phyloP scores from a whole-genome alignment of 1,139 yeast genomes.

The Sugiyamaella sp. region DNA sequence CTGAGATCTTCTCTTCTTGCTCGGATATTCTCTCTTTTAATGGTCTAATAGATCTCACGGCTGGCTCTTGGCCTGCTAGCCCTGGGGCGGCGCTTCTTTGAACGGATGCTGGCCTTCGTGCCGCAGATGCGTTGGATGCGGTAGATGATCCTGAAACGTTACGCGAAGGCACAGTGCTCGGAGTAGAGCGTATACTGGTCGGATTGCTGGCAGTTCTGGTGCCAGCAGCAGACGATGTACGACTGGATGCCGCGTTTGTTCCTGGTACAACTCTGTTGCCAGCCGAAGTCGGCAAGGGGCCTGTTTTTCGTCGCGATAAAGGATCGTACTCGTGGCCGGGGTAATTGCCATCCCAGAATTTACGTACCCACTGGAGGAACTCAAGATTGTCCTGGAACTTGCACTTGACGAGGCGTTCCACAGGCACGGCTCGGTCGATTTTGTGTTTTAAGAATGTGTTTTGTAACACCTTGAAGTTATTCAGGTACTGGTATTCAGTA shows the following conservation, averaged over 20 bases:
- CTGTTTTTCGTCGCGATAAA: conserved; percentile 51
- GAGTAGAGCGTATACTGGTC: conserved; percentile 1
- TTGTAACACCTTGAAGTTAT: conserved; percentile 85
- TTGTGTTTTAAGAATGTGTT: conserved; percentile 69
- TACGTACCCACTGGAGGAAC: conserved; percentile 88
- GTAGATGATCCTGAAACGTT: conserved; percentile 17
- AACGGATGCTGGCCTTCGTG: conserved; percentile 33
- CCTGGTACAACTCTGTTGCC: conserved; percentile 18
- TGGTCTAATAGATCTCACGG: conserved; percentile 24
- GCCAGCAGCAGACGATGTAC: conserved; percentile 17
- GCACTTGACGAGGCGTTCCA: conserved; percentile 81
- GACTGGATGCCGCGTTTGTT: conserved; percentile 11
- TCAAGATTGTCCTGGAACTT: conserved; percentile 92
- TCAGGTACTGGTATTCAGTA: conserved; percentile 74
- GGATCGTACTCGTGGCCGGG: conserved; percentile 76
- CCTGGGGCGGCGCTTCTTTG: conserved; percentile 28
- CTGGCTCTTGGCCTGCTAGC: conserved; percentile 23
- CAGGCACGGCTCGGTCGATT: conserved; percentile 76
- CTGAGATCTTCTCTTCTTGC: conserved; percentile 38
- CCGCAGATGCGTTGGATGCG: no score
- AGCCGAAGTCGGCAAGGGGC: conserved; percentile 24
- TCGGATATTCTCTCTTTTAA: conserved; percentile 35
- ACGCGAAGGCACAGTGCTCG: conserved; percentile 9
- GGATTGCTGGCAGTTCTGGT: conserved; percentile 13
- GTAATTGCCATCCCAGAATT: conserved; percentile 76